Base-by-base conservation (phyloP, 495 filamentous ascomycete genomes). In the Hypoxylon fuscum region DNA sequence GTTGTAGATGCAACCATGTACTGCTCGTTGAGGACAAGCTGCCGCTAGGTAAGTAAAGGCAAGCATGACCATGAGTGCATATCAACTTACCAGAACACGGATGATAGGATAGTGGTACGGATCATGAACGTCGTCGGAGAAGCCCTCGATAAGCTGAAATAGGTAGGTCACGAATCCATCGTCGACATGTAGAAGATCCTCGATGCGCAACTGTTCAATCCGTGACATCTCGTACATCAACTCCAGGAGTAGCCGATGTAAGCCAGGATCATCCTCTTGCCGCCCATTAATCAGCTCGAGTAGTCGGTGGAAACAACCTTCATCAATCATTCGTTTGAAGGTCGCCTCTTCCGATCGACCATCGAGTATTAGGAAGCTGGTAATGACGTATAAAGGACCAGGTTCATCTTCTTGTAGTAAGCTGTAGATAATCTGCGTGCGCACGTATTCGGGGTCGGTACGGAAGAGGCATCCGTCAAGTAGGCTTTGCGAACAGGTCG, bases 1-100 rank as follows among this genome's bases (percentile, higher is more conserved):
- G 80, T 72, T 5, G 87, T 85, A 7, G 86, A 83, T 14, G 83
- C 81, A 38, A 97, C 90, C 91, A 98, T 96, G 77, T 96, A 98
- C 74, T 98, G 95, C 69, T 98, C 95, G 74, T 98, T 98, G 62
- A 98, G 77, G 41, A 98, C 93, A 64, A 98, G 85, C 93, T 98
- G 57, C 51, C 70, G 42, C 35, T 21, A 59, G 43, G 20, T 38
- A 22, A 47, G 22, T 46, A 41, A 34, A 25, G 6, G 58, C 52
- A 12, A n/a, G 21, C 29, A 35, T 11, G 22, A 11, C 9, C 3
- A 23, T 11, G 17, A 25, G 20, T 27, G 32, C 17, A 42, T 32
- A 14, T 49, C 48, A 25, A 77, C 79, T 65, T 75, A 97, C 94
- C 77, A 98, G 75, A 48, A 98, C 93, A 51, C 93, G 86, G 67